phyloP scores from a whole-genome alignment of 495 filamentous ascomycete species.

The Hyaloscypha bicolor region DNA sequence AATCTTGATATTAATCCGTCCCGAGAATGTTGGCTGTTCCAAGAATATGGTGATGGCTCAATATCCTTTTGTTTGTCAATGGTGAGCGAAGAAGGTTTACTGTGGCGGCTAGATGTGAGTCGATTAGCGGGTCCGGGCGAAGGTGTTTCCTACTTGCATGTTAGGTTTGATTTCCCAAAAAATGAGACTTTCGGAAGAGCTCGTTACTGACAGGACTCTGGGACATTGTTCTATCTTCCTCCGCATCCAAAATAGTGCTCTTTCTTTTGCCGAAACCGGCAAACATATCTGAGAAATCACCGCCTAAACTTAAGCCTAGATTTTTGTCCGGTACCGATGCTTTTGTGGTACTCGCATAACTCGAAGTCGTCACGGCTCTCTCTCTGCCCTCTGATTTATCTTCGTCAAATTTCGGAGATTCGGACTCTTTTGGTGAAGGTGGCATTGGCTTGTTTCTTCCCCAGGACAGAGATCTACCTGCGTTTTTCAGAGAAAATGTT shows the following conservation, averaged over 20 bases:
- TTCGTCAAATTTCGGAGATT: constrained; percentile 28
- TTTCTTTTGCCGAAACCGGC: constrained; percentile 60
- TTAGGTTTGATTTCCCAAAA: constrained; percentile 14
- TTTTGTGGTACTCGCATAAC: constrained; percentile 64
- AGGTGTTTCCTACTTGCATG: constrained; percentile 25
- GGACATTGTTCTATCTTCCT: constrained; percentile 25
- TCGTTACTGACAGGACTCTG: constrained; percentile 35
- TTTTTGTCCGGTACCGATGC: constrained; percentile 65
- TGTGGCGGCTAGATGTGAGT: constrained; percentile 41
- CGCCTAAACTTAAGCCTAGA: constrained; percentile 57
- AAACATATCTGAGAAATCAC: constrained; percentile 72
- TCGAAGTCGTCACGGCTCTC: constrained; percentile 58
- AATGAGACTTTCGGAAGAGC: neutral
- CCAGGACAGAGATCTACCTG: constrained; percentile 76
- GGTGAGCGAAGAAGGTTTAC: constrained; percentile 58
- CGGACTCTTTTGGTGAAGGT: constrained; percentile 41
- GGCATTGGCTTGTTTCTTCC: constrained; percentile 54
- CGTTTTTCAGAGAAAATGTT: constrained; percentile 61
- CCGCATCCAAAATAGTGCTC: constrained; percentile 44
- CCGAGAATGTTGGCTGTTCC: constrained; percentile 66
- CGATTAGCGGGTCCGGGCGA: constrained; percentile 36
- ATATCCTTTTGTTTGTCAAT: constrained; percentile 52
- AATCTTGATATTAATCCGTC: constrained; percentile 58
- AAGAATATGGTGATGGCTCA: constrained; percentile 64
- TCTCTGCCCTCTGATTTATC: constrained; percentile 24